Conservation (phyloP, 2,329 filamentous ascomycete species). For the Arthrobotrys musiformis region DNA sequence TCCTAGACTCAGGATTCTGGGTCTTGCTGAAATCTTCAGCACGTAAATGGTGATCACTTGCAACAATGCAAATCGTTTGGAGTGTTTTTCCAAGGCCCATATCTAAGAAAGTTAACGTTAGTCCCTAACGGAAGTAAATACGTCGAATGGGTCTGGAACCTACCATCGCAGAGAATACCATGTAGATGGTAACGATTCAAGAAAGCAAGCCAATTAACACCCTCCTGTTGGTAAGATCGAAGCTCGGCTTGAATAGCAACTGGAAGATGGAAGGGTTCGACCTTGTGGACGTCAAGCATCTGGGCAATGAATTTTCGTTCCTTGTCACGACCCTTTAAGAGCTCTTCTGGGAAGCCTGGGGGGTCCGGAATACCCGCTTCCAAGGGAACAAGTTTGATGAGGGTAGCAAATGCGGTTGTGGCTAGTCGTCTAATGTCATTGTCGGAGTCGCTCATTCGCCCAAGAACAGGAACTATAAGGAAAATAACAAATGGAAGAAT, state of each 20-base stretch:
- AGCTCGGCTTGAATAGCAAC: constrained; percentile 97
- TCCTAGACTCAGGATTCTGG: constrained; percentile 78
- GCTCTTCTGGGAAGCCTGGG: constrained; percentile 85
- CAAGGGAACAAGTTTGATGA: constrained; percentile 95
- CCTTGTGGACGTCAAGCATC: constrained; percentile 95
- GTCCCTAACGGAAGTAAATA: constrained; percentile 6
- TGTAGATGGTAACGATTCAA: constrained; percentile 98
- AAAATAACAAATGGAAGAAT: constrained; percentile 99
- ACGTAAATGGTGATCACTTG: constrained; percentile 93
- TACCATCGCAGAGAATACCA: constrained; percentile 87
- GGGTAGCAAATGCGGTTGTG: constrained; percentile 94
- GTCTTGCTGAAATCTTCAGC: constrained; percentile 90
- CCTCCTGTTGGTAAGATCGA: constrained; percentile 96
- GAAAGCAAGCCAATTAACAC: constrained; percentile 98
- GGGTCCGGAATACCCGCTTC: constrained; percentile 98
- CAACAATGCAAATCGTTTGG: constrained; percentile 96
- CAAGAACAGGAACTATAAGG: constrained; percentile 94
- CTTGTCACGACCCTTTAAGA: constrained; percentile 88
- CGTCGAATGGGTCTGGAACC: constrained; percentile 8
- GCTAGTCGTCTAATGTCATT: constrained; percentile 93
- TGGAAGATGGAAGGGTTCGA: constrained; percentile 91
- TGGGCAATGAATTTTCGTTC: constrained; percentile 97
- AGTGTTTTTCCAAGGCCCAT: constrained; percentile 99
- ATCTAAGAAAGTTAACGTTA: constrained; percentile 66
- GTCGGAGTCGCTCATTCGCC: constrained; percentile 98